These are phyloP conservation scores for Suhomyces chickasaworum DNA, from an alignment of 1,139 yeast species.

Conservation along the genomic window DNA sequence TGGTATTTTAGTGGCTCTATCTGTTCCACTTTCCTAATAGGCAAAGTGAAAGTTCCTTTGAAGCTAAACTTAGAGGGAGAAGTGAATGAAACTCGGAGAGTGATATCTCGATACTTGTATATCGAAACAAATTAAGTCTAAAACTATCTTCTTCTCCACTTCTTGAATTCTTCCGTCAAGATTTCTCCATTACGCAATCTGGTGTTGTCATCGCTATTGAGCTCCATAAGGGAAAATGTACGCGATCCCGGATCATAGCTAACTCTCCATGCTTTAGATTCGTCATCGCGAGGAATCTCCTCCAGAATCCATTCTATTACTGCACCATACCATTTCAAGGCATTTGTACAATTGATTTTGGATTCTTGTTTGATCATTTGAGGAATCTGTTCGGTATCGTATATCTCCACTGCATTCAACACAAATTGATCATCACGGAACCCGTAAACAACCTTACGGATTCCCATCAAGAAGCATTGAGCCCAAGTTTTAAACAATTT, in stretches of 20 bases:
- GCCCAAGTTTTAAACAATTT: conserved; percentile 86
- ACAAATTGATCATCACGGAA: conserved; percentile 74
- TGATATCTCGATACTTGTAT: no score
- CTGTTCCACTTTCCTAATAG: background rate
- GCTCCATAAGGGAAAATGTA: conserved; percentile 33
- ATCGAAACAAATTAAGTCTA: background rate
- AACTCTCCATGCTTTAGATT: conserved; percentile 33
- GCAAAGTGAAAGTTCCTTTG: no score
- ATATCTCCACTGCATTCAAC: conserved; percentile 71
- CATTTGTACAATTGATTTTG: conserved; percentile 67
- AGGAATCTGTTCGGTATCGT: conserved; percentile 78
- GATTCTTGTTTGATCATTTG: conserved; percentile 44
- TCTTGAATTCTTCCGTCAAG: conserved; percentile 55
- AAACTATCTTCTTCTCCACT: conserved; percentile 51
- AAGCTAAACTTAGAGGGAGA: no score
- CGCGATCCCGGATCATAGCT: conserved; percentile 38
- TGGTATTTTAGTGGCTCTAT: background rate
- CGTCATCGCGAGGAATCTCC: conserved; percentile 52
- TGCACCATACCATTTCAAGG: conserved; percentile 85
- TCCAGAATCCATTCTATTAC: conserved; percentile 73
- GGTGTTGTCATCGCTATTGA: conserved; percentile 29
- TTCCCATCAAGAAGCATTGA: conserved; percentile 86
- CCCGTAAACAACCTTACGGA: conserved; percentile 77
- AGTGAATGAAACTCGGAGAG: background rate
- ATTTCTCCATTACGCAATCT: conserved; percentile 41